Conservation (phyloP, 331 rosid genomes). For the Stylosanthes scabra region DNA sequence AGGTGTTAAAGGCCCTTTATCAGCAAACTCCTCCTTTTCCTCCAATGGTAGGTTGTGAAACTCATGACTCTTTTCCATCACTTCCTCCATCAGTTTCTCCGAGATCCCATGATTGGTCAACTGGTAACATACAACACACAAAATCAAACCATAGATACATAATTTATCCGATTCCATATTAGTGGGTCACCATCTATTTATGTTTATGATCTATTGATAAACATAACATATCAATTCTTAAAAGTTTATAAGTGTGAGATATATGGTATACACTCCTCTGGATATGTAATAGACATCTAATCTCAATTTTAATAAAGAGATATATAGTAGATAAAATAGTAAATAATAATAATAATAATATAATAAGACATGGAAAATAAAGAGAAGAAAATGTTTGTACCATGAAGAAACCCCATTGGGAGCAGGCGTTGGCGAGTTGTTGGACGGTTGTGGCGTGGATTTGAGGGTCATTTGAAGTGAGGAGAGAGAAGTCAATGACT, state of each 20-base stretch:
- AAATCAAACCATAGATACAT: too few relatives aligned
- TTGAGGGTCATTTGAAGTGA: constrained; percentile 44
- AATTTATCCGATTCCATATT: too few relatives aligned
- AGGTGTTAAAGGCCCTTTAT: constrained; percentile 49
- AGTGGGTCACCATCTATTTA: too few relatives aligned
- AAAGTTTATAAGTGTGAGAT: too few relatives aligned
- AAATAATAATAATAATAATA: too few relatives aligned
- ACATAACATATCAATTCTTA: too few relatives aligned
- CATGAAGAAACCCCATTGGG: constrained; percentile 55
- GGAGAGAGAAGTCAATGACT: constrained; percentile 48
- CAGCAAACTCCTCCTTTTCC: constrained; percentile 58
- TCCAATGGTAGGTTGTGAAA: constrained; percentile 53
- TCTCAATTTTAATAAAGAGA: too few relatives aligned
- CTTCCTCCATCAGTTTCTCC: constrained; percentile 43
- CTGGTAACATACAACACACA: constrained; percentile 11
- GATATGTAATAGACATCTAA: too few relatives aligned
- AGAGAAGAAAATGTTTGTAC: background rate
- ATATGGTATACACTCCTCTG: too few relatives aligned
- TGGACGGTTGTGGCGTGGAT: constrained; percentile 29
- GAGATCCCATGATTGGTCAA: constrained; percentile 49
- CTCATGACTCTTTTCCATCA: constrained; percentile 47
- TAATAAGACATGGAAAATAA: too few relatives aligned
- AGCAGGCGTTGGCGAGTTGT: constrained; percentile 46
- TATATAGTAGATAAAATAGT: too few relatives aligned
- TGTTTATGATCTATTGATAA: too few relatives aligned